Percentiles rank a stretch among this genome's conserved stretches.
Evolutionary conservation across 2,329 filamentous ascomycete species (phyloP).

Genomic region (Rugonectria rugulosa): DNA sequence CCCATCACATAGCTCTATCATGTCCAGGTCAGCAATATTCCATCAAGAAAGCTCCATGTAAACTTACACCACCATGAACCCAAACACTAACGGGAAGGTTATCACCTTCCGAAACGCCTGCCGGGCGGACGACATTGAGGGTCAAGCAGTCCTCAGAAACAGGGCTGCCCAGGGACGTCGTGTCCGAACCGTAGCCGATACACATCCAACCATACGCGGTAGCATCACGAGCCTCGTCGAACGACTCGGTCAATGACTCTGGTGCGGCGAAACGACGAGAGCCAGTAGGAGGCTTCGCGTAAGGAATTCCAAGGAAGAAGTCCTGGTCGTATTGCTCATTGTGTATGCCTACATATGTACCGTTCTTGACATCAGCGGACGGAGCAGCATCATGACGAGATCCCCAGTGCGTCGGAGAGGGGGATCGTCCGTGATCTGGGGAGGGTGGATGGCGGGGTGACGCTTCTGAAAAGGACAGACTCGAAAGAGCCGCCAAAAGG

Average conservation of each 20-base stretch:
- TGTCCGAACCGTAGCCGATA: conserved; percentile 57
- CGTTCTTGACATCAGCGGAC: conserved; percentile 44
- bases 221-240: conserved; percentile 50
- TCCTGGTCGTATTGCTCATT: conserved; percentile 50
- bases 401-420: not conserved
- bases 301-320: conserved; percentile 63
- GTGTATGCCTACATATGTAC: conserved; percentile 54
- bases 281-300: conserved; percentile 60
- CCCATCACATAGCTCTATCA: conserved; percentile 36
- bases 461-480: conserved; percentile 17
- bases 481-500: conserved; percentile 24
- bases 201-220: conserved; percentile 57
- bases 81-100: conserved; percentile 65
- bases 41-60: too few relatives aligned
- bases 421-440: too few relatives aligned
- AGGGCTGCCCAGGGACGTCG: conserved; percentile 26
- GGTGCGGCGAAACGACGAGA: conserved; percentile 61
- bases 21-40: conserved; percentile 16
- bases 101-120: conserved; percentile 39
- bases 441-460: not conserved
- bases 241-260: conserved; percentile 55
- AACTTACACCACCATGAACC: conserved; percentile 58
- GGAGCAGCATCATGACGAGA: not conserved
- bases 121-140: conserved; percentile 36
- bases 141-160: conserved; percentile 38